Base-by-base conservation (phyloP, 2,329 filamentous ascomycete genomes). In the Exserohilum rostratum region DNA sequence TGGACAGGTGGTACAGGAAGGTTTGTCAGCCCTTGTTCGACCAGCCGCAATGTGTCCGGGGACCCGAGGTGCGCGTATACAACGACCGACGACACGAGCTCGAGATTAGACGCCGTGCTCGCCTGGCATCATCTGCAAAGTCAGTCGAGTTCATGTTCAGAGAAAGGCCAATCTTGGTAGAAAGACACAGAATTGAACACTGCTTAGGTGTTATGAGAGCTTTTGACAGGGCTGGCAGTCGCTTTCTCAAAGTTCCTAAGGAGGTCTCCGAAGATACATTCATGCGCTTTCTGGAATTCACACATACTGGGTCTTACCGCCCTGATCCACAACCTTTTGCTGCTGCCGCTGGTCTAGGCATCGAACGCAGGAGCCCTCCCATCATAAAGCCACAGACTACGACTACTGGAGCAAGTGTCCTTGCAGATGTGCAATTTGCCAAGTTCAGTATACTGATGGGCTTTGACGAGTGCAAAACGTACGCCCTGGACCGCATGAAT, bases 101-200 rank as follows among this genome's bases (percentile, higher is more conserved):
- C 10, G 65, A 65, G 27, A 59, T 66, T 18, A 56, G 69, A 11
- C 62, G 65, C 11, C 67, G 76, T 17, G 62, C 66, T 5, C 57
- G 62, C 25, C 62, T 67, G 1, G 61, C 64, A 6, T 68, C 74
- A 2, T 73, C 73, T 7, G 50, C 58, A 1, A 67, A 72, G 4
- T 75, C 73, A 22, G 65, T 73, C 17, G 76, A 78, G 55, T 68
- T 78, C 38, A 35, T 78, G 31, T 75, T 70, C 65, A 58, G 71
- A 4, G 68, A 70, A 27, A 71, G 67, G 40, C 58, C 71, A 1
- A 57, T 78, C 15, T 70, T 75, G 33, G 65, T 75, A 3, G 60
- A 69, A 1, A 55, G 59, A 4, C 60, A 65, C 5, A 67, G 68
- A 34, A 64, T 74, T 12, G 60, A 72, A 10, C 55, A 53, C 5